Base-by-base conservation (phyloP, 768 basidiomycete species). In the Boletus subparvulus region DNA sequence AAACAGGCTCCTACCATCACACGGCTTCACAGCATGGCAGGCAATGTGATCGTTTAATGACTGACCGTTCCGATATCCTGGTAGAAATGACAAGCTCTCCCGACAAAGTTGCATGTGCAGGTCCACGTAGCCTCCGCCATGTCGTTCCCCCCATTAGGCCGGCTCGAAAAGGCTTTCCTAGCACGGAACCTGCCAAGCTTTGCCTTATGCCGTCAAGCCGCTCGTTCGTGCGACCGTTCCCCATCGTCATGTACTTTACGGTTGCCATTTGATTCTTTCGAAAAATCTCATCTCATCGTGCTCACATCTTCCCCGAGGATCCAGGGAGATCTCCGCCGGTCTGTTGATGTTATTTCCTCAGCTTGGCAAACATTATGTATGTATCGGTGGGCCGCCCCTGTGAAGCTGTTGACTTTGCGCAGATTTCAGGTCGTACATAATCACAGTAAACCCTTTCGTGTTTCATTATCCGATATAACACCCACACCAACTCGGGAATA, bases 1-100 rank as follows among this genome's bases (percentile, higher is more conserved):
- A 55, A 66, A 62, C 69, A 51, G 43, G 24, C 51, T 61, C 36
- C 24, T 48, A 32, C 32, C 33, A 32, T 61, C 58, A 50, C 52
- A 54, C 45, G 63, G 58, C 44, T 44, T 56, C 55, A 69, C 66
- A 66, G 66, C 54, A 62, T 56, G 56, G 58, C 65, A 42, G 35
- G 42, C 58, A 60, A 49, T 26, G 43, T 55, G 53, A 39, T 40
- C 43, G 32, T 46, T 42, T 36, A 21, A 43, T 47, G 21, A 9
- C 16, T 6, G 26, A 30, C 11, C 21, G 21, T 37, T 36, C 39
- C 50, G 50, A 52, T 52, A 26, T 37, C 24, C 41, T 51, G 35
- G 12, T 21, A 26, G 37, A 47, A 32, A 40, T 37, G 40, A 13
- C 46, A 40, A 12, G 26, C 40, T 39, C 30, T 60, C 14, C 58